These are phyloP conservation scores for Stemphylium lycopersici DNA, from an alignment of 2,329 filamentous ascomycete genomes.

Conservation along the genomic window DNA sequence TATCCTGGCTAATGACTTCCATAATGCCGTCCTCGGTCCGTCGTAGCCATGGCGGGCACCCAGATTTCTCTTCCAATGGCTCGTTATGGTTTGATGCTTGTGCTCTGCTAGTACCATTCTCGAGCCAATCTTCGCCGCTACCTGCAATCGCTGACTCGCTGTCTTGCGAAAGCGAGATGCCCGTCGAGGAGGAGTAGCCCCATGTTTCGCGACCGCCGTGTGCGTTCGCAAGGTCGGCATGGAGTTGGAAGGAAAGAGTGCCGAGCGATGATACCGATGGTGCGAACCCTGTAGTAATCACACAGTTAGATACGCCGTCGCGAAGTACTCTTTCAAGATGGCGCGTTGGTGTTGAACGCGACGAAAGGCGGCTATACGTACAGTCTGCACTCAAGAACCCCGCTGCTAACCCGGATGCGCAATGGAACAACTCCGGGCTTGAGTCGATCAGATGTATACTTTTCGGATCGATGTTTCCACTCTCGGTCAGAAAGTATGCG, in stretches of 20 bases:
- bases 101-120: conserved; percentile 67
- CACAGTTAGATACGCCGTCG: background rate
- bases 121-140: conserved; percentile 69
- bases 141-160: conserved; percentile 49
- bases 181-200: conserved; percentile 66
- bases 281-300: conserved; percentile 58
- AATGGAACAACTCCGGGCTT: conserved; percentile 68
- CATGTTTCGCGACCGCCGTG: conserved; percentile 64
- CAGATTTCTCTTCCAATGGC: conserved; percentile 30
- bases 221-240: conserved; percentile 66
- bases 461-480: conserved; percentile 44
- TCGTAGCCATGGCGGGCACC: conserved; percentile 65
- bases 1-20: conserved; percentile 66
- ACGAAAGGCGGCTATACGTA: conserved; percentile 25
- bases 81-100: conserved; percentile 53
- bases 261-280: conserved; percentile 64
- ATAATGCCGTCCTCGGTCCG: conserved; percentile 61
- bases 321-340: background rate
- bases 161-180: conserved; percentile 61
- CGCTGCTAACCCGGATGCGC: conserved; percentile 74
- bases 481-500: conserved; percentile 68
- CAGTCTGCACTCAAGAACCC: conserved; percentile 78
- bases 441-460: conserved; percentile 66
- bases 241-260: conserved; percentile 71
- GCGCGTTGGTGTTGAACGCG: background rate